phyloP scores from a whole-genome alignment of 768 basidiomycete species.

The Pluteus cervinus region DNA sequence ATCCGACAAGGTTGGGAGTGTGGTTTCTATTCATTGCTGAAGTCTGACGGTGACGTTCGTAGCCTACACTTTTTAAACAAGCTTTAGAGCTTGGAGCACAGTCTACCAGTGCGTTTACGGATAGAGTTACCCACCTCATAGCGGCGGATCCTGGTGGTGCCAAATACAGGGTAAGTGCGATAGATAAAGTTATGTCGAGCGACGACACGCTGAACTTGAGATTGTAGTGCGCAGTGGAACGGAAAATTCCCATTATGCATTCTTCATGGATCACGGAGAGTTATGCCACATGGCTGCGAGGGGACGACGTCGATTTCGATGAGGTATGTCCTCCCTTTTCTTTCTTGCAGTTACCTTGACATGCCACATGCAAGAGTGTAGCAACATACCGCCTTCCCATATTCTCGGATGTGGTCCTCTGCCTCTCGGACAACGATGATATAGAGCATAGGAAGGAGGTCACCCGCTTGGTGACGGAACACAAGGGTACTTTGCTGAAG shows the following conservation, averaged over 20 bases:
- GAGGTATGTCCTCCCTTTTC: slow-evolving; percentile 37
- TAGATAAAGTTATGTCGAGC: neutral
- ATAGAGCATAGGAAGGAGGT: slow-evolving; percentile 56
- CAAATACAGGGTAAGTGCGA: slow-evolving; percentile 64
- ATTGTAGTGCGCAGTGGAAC: slow-evolving; percentile 72
- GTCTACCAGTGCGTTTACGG: slow-evolving; percentile 67
- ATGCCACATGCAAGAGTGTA: slow-evolving; percentile 43
- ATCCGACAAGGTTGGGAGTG: slow-evolving; percentile 59
- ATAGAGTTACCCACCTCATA: slow-evolving; percentile 83
- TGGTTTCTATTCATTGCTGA: neutral
- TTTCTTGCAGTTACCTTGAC: neutral
- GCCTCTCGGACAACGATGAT: slow-evolving; percentile 71
- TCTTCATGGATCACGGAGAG: slow-evolving; percentile 74
- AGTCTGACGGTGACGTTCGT: neutral
- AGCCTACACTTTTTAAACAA: slow-evolving; percentile 71
- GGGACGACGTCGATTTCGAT: slow-evolving; percentile 69
- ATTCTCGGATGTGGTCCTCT: slow-evolving; percentile 66
- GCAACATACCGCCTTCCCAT: slow-evolving; percentile 58
- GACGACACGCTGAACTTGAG: slow-evolving; percentile 3
- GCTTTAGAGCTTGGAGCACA: slow-evolving; percentile 78
- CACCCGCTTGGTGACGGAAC: slow-evolving; percentile 46
- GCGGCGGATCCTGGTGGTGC: slow-evolving; percentile 75
- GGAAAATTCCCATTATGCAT: slow-evolving; percentile 71
- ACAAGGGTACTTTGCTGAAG: slow-evolving; percentile 69
- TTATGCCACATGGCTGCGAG: slow-evolving; percentile 70